phyloP scores from a whole-genome alignment of 2,329 filamentous ascomycete genomes.

The Pseudogymnoascus sp. region DNA sequence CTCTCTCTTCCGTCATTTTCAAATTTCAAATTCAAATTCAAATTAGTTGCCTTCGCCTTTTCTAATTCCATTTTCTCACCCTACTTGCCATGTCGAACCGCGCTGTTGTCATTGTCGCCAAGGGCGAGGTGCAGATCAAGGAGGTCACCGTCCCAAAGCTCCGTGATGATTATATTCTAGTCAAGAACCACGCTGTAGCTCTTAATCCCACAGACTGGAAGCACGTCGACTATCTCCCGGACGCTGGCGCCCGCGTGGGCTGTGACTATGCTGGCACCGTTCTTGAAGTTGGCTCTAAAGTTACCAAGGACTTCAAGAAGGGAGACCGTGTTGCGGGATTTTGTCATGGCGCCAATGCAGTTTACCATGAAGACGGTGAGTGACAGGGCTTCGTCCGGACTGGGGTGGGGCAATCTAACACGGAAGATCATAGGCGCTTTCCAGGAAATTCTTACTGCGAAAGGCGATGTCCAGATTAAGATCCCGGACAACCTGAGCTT shows the following conservation, averaged over 20 bases:
- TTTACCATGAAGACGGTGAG: slow-evolving; percentile 39
- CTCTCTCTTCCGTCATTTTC: background rate
- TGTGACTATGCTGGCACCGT: slow-evolving; percentile 45
- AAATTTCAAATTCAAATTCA: background rate
- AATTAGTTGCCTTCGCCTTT: background rate
- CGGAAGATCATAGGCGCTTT: slow-evolving; percentile 19
- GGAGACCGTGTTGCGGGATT: slow-evolving; percentile 44
- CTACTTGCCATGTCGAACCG: slow-evolving; percentile 9
- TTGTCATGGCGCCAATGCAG: slow-evolving; percentile 32
- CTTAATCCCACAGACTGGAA: slow-evolving; percentile 32
- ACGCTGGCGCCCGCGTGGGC: slow-evolving; percentile 29
- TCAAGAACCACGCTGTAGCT: slow-evolving; percentile 28
- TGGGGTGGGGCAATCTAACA: slow-evolving; percentile 17
- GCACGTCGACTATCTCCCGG: slow-evolving; percentile 24
- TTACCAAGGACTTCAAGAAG: slow-evolving; percentile 38
- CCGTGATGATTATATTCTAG: slow-evolving; percentile 29
- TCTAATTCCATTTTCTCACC: background rate
- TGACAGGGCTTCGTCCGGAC: slow-evolving; percentile 29
- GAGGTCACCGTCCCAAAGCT: slow-evolving; percentile 26
- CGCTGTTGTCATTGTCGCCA: slow-evolving; percentile 14
- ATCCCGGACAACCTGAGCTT: slow-evolving; percentile 42
- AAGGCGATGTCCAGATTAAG: slow-evolving; percentile 38
- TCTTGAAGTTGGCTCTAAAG: slow-evolving; percentile 39
- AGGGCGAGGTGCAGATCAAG: slow-evolving; percentile 19
- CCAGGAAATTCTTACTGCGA: slow-evolving; percentile 26